phyloP scores from a whole-genome alignment of 306 rosid genomes.

The Castanea mollissima region DNA sequence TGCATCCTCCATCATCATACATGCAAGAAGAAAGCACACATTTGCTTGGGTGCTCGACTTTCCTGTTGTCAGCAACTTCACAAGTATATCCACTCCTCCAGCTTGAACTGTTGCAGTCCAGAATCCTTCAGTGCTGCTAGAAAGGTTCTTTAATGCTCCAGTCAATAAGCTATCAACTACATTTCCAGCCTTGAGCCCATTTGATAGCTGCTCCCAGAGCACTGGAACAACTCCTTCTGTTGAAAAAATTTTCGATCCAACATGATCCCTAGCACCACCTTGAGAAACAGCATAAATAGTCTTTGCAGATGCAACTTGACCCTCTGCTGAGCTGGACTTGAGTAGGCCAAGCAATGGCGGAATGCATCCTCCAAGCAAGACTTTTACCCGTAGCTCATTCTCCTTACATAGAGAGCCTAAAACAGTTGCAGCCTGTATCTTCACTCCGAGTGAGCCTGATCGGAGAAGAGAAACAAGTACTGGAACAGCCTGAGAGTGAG shows the following conservation, averaged over 20 bases:
- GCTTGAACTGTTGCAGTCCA: constrained; percentile 86
- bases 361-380: constrained; percentile 98
- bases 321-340: constrained; percentile 85
- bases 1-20: constrained; percentile 91
- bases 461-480: constrained; percentile 99
- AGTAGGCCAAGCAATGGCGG: constrained; percentile 97
- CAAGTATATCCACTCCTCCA: constrained; percentile 84
- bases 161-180: constrained; percentile 84
- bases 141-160: constrained; percentile 89
- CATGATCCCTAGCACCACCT: constrained; percentile 90
- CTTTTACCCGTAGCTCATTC: constrained; percentile 94
- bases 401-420: constrained; percentile 93
- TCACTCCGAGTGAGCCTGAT: constrained; percentile 84
- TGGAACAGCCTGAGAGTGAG: constrained; percentile 99
- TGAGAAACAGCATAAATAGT: constrained; percentile 97
- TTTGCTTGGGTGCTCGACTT: constrained; percentile 78
- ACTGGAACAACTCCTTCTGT: constrained; percentile 99
- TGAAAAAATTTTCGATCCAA: constrained; percentile 94
- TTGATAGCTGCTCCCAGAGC: constrained; percentile 81
- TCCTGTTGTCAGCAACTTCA: constrained; percentile 78
- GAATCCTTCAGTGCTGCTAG: constrained; percentile 91
- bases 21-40: constrained; percentile 89
- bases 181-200: constrained; percentile 69
- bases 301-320: constrained; percentile 92
- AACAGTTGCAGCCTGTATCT: constrained; percentile 96